A percentile compares a stretch with the other conserved stretches of the same genome.
phyloP scores from a whole-genome alignment of 2,329 filamentous ascomycete genomes.

The Pyricularia sp. region DNA sequence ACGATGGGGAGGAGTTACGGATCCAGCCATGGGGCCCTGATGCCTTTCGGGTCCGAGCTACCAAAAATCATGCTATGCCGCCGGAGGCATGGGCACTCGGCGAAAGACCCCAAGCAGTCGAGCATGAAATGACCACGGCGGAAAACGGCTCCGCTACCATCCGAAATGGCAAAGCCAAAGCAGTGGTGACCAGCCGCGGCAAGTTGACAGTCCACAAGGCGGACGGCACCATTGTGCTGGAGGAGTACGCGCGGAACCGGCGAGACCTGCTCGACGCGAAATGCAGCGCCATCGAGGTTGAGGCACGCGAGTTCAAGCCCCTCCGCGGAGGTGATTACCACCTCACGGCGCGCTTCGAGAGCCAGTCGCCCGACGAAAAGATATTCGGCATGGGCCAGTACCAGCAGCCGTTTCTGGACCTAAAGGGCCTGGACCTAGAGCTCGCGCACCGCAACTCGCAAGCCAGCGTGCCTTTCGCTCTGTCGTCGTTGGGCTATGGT shows the following conservation, averaged over 20 bases:
- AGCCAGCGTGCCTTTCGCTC: conserved; percentile 52
- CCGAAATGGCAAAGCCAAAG: conserved; percentile 38
- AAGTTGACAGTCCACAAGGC: conserved; percentile 38
- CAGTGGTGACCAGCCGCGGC: conserved; percentile 33
- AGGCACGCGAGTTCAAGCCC: conserved; percentile 48
- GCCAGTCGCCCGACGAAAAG: conserved; percentile 41
- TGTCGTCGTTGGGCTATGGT: conserved; percentile 52
- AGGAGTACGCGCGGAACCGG: conserved; percentile 43
- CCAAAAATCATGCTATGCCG: conserved; percentile 25
- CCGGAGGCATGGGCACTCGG: conserved; percentile 29
- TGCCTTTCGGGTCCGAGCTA: conserved; percentile 36
- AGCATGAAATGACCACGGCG: conserved; percentile 12
- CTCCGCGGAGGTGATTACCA: conserved; percentile 42
- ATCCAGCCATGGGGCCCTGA: conserved; percentile 39
- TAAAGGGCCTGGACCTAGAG: conserved; percentile 54
- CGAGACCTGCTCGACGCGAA: conserved; percentile 44
- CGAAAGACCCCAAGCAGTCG: neutral
- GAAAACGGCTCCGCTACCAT: conserved; percentile 23
- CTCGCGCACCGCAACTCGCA: conserved; percentile 59
- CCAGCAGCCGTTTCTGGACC: conserved; percentile 52
- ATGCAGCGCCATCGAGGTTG: conserved; percentile 45
- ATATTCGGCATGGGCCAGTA: conserved; percentile 65
- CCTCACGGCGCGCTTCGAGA: conserved; percentile 50
- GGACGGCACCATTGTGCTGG: conserved; percentile 28
- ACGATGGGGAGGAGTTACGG: conserved; percentile 10